These are phyloP conservation scores for Cornus suecica DNA, from an alignment of 148 eudicot species.

Conservation along the genomic window DNA sequence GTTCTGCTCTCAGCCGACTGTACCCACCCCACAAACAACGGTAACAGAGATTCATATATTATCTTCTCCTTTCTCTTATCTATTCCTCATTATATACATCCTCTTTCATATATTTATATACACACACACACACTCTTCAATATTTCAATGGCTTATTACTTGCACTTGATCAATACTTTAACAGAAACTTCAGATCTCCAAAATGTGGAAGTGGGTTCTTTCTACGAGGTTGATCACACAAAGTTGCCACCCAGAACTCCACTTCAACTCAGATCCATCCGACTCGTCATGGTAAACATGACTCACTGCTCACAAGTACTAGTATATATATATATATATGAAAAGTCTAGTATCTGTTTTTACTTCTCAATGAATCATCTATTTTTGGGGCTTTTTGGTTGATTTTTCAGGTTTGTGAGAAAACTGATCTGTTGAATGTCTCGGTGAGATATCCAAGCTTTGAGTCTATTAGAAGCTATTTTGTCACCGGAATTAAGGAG, in stretches of 20 bases:
- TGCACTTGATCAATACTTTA: not conserved
- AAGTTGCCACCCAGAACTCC: slow-evolving; percentile 46
- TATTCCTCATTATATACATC: not conserved
- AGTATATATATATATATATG: too few relatives aligned
- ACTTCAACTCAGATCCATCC: slow-evolving; percentile 44
- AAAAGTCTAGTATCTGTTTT: too few relatives aligned
- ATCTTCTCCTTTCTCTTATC: not conserved
- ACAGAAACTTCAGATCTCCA: not conserved
- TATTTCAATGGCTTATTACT: not conserved
- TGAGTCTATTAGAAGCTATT: slow-evolving; percentile 42
- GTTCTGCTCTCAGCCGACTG: slow-evolving; percentile 11
- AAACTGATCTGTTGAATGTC: slow-evolving; percentile 37
- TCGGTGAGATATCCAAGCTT: slow-evolving; percentile 69
- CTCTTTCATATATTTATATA: not conserved
- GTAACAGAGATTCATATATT: not conserved
- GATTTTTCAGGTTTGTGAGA: slow-evolving; percentile 54
- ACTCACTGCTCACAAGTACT: too few relatives aligned
- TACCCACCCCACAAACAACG: slow-evolving; percentile 7
- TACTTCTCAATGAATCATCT: too few relatives aligned
- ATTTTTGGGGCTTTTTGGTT: not conserved
- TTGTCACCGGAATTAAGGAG: slow-evolving; percentile 26
- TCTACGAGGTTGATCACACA: slow-evolving; percentile 56
- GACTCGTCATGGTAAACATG: slow-evolving; percentile 60
- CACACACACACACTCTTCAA: too few relatives aligned
- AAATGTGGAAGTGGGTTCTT: slow-evolving; percentile 45